Evolutionary conservation across 345 rosid genomes (phyloP), one percentile per base, ranked within the genome.

Genomic region (Turritis glabra): DNA sequence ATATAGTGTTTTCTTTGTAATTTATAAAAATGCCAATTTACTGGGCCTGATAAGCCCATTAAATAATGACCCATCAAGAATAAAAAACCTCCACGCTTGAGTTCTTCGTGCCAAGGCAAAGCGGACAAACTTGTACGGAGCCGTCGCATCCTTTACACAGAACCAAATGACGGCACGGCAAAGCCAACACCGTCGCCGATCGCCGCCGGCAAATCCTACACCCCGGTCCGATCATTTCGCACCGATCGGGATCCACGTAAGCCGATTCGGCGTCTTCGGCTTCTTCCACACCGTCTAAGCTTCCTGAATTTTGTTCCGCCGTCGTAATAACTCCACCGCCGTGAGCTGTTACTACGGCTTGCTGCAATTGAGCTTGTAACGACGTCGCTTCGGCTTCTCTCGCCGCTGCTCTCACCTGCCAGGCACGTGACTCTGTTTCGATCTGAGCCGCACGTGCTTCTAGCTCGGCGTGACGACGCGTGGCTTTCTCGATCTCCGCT

Each of bases 151-250:
- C 90, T 75, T 80, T 77, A 77, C 98, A 93, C 2, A 90, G 61
- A 53, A 88, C 82, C 44, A 93, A 86, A 81, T 93, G 98, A 57
- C 97, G 96, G 80, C 98, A 93, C 76, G 98, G 97, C 86, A 93
- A 55, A 77, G 87, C 80, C 54, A 93, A 82, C 77, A 93, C 95
- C 75, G 91, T 68, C 67, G 96, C 96, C 38, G 73, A 74, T 46
- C 90, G 65, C 67, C 72, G 80, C 73, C 83, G 65, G 71, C 98
- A 94, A 25, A 73, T 75, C 38, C 77, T 82, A 74, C 98, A 94
- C 15, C 76, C 61, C 40, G 95, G 90, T 10, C 89, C 84, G 7
- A 72, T 48, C 44, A 64, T 30, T 25, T 60, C 80, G 5, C 80
- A 79, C 41, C 96, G 54, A 48, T 88, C 97, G 0, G 96, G 96